Base-by-base conservation (phyloP, 2,329 filamentous ascomycete species). In the Neopestalotiopsis sp. region DNA sequence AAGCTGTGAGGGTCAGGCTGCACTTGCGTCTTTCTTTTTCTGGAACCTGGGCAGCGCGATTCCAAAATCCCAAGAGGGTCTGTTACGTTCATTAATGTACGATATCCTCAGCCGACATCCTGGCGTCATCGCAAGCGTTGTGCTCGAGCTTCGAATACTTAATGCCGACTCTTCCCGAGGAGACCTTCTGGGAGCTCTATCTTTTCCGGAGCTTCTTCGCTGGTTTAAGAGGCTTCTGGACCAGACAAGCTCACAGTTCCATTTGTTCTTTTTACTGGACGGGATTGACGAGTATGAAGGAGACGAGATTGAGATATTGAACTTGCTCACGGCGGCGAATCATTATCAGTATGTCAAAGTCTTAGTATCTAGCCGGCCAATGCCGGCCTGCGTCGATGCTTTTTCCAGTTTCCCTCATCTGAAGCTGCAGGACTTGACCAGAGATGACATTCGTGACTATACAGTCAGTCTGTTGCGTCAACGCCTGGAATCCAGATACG, bases 231-330 rank as follows among this genome's bases (percentile, higher is more conserved):
- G 32, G 13, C 59, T 68, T 2, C 13, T 65, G 24, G 30, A 40
- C 10, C 67, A 68, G 13, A 20, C 59, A 9, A 40, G 14, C 32
- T 28, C 59, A n/a, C 67, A 34, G 17, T 57, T 62, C 40, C 59
- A 40, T 10, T 17, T 68, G 59, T 68, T 63, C 42, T 65, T 68
- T 24, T 42, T 65, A 28, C 56, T 68, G 4, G 67, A 68, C 42
- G 67, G 67, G 13, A 64, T 68, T 1, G 61, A 68, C 40, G 67
- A 68, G 13, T 68, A 65, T 30, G 67, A 68, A 13, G 67, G 67
- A 0, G 67, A 68, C 30, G 13, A 65, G 2, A 17, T 30, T 24
- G 67, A 68, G n/a, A n/a, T 68, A 10, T 17, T 63, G 5, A 58
- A 58, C 4, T 32, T 58, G 5, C 10, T 58, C 1, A 5, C 56